phyloP scores from a whole-genome alignment of 306 rosid species.

The Vachellia collinsii region DNA sequence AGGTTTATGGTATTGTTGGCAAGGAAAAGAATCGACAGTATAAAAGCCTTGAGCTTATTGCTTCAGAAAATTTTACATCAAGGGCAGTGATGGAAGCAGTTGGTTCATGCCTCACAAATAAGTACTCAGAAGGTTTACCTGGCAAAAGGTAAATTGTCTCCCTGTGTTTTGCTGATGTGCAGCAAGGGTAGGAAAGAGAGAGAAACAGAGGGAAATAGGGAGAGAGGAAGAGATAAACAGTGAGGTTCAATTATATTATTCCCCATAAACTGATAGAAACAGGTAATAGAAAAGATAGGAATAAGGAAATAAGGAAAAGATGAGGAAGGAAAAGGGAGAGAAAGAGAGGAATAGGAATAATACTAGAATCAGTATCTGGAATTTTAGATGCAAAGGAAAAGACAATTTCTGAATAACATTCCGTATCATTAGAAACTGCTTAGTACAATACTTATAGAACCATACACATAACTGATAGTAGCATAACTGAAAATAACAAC shows the following conservation, averaged over 20 bases:
- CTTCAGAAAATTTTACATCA: constrained; percentile 92
- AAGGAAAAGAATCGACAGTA: constrained; percentile 86
- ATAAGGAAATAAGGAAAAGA: too few relatives aligned
- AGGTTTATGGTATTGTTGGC: constrained; percentile 62
- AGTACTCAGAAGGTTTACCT: constrained; percentile 94
- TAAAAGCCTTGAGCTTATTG: constrained; percentile 95
- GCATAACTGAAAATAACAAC: too few relatives aligned
- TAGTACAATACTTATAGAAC: too few relatives aligned
- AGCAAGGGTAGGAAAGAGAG: not conserved
- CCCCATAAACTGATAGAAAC: not conserved
- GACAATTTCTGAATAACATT: too few relatives aligned
- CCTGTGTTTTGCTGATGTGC: not conserved
- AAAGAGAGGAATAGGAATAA: too few relatives aligned
- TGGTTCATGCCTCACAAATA: constrained; percentile 95
- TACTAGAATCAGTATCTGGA: too few relatives aligned
- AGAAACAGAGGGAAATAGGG: not conserved
- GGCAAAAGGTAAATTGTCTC: constrained; percentile 75
- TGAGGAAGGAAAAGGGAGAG: too few relatives aligned
- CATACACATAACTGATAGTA: too few relatives aligned
- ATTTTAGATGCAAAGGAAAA: too few relatives aligned
- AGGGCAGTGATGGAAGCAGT: constrained; percentile 99
- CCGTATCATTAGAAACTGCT: too few relatives aligned
- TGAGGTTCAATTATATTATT: not conserved
- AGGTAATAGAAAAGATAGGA: too few relatives aligned
- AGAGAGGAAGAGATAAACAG: not conserved